These are phyloP conservation scores for Serendipita sp. DNA, from an alignment of 768 basidiomycete genomes.

Conservation along the genomic window DNA sequence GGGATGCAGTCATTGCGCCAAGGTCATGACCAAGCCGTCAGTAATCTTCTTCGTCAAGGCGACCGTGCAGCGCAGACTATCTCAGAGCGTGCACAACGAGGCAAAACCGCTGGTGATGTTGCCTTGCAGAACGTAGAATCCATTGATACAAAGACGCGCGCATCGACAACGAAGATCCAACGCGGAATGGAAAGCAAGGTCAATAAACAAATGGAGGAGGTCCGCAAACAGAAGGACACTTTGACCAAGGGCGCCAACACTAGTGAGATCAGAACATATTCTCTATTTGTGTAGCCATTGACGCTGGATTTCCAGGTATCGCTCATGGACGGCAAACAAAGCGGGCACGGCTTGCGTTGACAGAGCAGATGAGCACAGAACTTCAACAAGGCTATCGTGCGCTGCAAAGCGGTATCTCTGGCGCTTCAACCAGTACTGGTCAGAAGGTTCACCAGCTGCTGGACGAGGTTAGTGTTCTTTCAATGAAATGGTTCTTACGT, in stretches of 20 bases:
- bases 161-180: slow-evolving; percentile 14
- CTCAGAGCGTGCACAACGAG: not conserved
- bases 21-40: slow-evolving; percentile 32
- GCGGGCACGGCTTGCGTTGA: slow-evolving; percentile 47
- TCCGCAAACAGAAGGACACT: slow-evolving; percentile 22
- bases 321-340: slow-evolving; percentile 48
- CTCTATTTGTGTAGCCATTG: not conserved
- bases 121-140: not conserved
- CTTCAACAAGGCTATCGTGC: slow-evolving; percentile 35
- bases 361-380: slow-evolving; percentile 30
- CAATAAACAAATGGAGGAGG: not conserved
- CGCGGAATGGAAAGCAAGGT: slow-evolving; percentile 26
- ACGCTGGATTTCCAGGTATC: slow-evolving; percentile 27
- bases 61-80: not conserved
- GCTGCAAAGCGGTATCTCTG: slow-evolving; percentile 33
- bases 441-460: slow-evolving; percentile 25
- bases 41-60: slow-evolving; percentile 14
- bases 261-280: slow-evolving; percentile 20
- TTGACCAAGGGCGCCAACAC: slow-evolving; percentile 28
- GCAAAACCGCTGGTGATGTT: slow-evolving; percentile 5
- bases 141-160: not conserved
- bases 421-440: slow-evolving; percentile 33
- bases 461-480: slow-evolving; percentile 32
- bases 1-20: slow-evolving; percentile 31
- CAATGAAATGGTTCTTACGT: not conserved